Conservation (phyloP, 164 flowering plant genomes). For the Kingdonia uniflora region DNA sequence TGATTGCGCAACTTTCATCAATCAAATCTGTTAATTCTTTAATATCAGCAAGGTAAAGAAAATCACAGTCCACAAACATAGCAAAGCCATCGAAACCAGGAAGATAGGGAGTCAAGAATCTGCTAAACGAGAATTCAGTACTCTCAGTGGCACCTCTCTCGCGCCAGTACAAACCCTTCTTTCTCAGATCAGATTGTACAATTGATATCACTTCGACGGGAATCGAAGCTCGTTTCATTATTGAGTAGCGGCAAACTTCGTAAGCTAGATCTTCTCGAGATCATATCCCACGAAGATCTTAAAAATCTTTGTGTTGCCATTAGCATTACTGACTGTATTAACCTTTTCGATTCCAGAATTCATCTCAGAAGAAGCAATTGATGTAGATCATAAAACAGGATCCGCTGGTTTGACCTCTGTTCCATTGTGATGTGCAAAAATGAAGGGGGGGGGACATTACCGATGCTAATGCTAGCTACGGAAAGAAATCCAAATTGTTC, state of each 20-base stretch:
- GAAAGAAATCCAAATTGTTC: too few relatives aligned
- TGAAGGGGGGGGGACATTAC: too few relatives aligned
- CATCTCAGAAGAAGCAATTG: not conserved
- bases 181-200: constrained; percentile 3
- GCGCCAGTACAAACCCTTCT: constrained; percentile 3
- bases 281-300: constrained; percentile 85
- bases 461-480: too few relatives aligned
- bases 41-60: constrained; percentile 5
- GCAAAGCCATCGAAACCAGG: constrained; percentile 19
- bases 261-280: constrained; percentile 28
- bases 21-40: constrained; percentile 1
- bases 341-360: not conserved
- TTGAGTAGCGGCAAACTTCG: constrained; percentile 67
- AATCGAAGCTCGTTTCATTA: constrained; percentile 56
- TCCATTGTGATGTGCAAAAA: too few relatives aligned
- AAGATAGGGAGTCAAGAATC: constrained; percentile 15
- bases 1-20: not conserved
- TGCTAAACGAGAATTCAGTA: constrained; percentile 4
- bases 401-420: too few relatives aligned
- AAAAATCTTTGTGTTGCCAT: constrained; percentile 23
- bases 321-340: not conserved
- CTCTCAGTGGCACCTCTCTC: constrained; percentile 7
- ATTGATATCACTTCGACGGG: constrained; percentile 62
- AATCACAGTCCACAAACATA: constrained; percentile 8
- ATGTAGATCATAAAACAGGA: too few relatives aligned